Evolutionary conservation across 306 rosid genomes (phyloP), one percentile per base, ranked within the genome.

Genomic region (Acacia confusa): DNA sequence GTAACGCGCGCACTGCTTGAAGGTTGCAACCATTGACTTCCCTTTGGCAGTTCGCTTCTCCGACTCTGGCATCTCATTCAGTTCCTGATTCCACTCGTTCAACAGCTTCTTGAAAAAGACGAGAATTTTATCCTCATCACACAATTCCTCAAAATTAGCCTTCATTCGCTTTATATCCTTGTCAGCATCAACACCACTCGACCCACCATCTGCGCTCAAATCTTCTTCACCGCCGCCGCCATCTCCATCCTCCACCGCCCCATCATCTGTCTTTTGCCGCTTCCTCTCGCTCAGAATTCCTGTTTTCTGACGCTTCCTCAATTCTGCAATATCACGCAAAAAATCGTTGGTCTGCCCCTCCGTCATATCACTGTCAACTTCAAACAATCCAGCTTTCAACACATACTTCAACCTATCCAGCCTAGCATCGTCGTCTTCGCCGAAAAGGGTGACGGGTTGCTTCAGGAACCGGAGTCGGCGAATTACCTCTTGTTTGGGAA

Each of bases 281-380:
- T 93, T 96, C 87, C 99, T 88, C 77, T 93, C 99, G 44, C 94
- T 87, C 88, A 84, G 0, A n/a, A 96, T 92, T 78, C 99, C 99
- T 4, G 94, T 66, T 90, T 91, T 93, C 90, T 93, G 99, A 74
- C 99, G 92, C 88, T 96, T 96, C 92, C 97, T 84, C 77, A 96
- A 86, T 86, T 96, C 99, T 6, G 92, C 97, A 25, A 96, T 96
- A 76, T 96, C 98, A 27, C 99, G 90, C 69, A 93, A 85, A 70
- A 96, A 96, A 69, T 96, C 99, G 40, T 96, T 93, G 17, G 99
- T 96, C 86, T 96, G 99, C 50, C 98, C 99, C 85, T 93, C 97
- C 2, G 97, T 96, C 97, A 91, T 93, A 78, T 96, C 99, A 43
- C 98, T 91, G 27, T 96, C 99, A 2, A 96, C 98, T 74, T 96